These are phyloP conservation scores for Claviceps sp. DNA, from an alignment of 2,329 filamentous ascomycete species.

Conservation along the genomic window DNA sequence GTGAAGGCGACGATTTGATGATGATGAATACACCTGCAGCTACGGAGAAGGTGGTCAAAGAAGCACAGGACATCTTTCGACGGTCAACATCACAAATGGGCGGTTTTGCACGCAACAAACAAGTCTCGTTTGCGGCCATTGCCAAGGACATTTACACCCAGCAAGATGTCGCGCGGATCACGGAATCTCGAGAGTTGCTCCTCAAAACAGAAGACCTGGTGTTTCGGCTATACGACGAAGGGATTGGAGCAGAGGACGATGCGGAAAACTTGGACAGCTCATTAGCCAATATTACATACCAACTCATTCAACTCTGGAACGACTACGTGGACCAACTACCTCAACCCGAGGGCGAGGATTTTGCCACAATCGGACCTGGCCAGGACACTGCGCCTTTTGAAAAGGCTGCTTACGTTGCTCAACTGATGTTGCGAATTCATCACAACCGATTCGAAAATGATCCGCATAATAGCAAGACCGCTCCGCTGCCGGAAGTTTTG, in stretches of 20 bases:
- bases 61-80: conserved; percentile 43
- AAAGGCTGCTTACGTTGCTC: conserved; percentile 68
- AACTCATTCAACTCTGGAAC: conserved; percentile 43
- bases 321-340: conserved; percentile 36
- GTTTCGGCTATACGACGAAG: conserved; percentile 48
- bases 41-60: conserved; percentile 36
- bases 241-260: conserved; percentile 42
- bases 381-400: conserved; percentile 48
- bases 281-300: conserved; percentile 38
- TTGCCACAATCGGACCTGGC: conserved; percentile 51
- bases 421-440: conserved; percentile 64
- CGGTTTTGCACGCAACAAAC: conserved; percentile 31
- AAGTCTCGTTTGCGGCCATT: conserved; percentile 54
- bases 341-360: conserved; percentile 37
- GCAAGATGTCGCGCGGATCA: conserved; percentile 44
- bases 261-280: conserved; percentile 42
- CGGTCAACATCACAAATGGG: conserved; percentile 35
- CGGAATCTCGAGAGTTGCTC: conserved; percentile 59
- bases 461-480: conserved; percentile 24
- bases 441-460: conserved; percentile 42
- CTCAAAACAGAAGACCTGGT: conserved; percentile 63
- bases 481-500: conserved; percentile 60
- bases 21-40: conserved; percentile 43
- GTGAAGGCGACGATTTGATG: conserved; percentile 37
- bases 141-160: conserved; percentile 53